A percentile compares a stretch with the other conserved stretches of the same genome.
phyloP scores from a whole-genome alignment of 2,329 filamentous ascomycete genomes.

The Lachnellula arida region DNA sequence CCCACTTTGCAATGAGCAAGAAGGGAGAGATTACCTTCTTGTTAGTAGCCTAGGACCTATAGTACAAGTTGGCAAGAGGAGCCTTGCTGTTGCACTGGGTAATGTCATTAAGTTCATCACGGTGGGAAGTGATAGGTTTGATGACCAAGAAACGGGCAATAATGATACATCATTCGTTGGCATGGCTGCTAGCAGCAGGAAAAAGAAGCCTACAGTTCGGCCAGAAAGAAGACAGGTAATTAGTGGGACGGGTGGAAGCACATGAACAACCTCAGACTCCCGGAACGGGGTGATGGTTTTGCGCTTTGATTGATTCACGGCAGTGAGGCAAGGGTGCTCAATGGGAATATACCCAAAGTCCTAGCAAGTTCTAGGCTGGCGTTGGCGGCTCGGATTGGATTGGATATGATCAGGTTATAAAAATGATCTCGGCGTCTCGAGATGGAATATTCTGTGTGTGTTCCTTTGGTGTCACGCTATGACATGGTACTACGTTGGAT shows the following conservation, averaged over 20 bases:
- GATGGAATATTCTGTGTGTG: too few relatives aligned
- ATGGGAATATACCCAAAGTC: conserved; percentile 3
- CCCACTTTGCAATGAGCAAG: conserved; percentile 17
- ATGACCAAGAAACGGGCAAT: conserved; percentile 29
- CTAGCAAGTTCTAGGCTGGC: neutral
- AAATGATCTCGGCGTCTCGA: neutral
- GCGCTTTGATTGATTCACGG: neutral
- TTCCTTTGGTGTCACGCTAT: too few relatives aligned
- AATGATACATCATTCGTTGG: conserved; percentile 25
- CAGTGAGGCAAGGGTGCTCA: neutral
- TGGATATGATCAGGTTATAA: neutral
- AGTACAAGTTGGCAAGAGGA: conserved; percentile 55
- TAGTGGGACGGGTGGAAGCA: neutral
- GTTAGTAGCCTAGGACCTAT: conserved; percentile 64
- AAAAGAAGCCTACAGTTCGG: conserved; percentile 12
- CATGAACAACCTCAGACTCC: neutral
- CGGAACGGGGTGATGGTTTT: neutral
- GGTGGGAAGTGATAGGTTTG: conserved; percentile 61
- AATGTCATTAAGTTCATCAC: conserved; percentile 69
- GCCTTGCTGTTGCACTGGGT: conserved; percentile 66
- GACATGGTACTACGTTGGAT: too few relatives aligned
- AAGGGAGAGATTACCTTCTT: conserved; percentile 48
- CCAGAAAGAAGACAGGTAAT: conserved; percentile 4
- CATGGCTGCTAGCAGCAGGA: conserved; percentile 17
- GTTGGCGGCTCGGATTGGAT: neutral